Conservation (phyloP, 2,329 filamentous ascomycete species). For the Blastomyces emzantsi region DNA sequence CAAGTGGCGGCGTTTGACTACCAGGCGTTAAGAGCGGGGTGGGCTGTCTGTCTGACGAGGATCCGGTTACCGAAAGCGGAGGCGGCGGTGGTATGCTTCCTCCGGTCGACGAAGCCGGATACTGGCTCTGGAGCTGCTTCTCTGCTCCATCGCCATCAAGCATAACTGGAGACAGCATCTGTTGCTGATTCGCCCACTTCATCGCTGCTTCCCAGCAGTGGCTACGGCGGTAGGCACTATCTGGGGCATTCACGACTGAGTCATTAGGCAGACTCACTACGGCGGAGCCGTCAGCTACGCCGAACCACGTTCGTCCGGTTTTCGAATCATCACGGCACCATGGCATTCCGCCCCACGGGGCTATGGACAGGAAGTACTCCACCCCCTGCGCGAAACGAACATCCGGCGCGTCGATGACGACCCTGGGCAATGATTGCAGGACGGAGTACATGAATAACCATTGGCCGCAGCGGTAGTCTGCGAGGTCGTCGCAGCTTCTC, state of each 20-base stretch:
- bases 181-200: slow-evolving; percentile 46
- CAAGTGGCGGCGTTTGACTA: slow-evolving; percentile 25
- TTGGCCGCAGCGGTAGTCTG: slow-evolving; percentile 41
- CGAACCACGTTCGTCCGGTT: slow-evolving; percentile 40
- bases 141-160: slow-evolving; percentile 10
- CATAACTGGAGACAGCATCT: slow-evolving; percentile 28
- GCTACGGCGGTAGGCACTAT: slow-evolving; percentile 58
- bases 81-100: slow-evolving; percentile 10
- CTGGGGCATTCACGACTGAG: slow-evolving; percentile 56
- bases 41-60: slow-evolving; percentile 23
- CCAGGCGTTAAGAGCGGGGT: slow-evolving; percentile 27
- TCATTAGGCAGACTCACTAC: slow-evolving; percentile 56
- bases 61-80: slow-evolving; percentile 17
- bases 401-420: slow-evolving; percentile 42
- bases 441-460: slow-evolving; percentile 46
- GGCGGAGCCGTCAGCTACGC: slow-evolving; percentile 52
- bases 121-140: not conserved
- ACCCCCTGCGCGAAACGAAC: slow-evolving; percentile 38
- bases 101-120: slow-evolving; percentile 5
- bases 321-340: slow-evolving; percentile 41
- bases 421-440: slow-evolving; percentile 41
- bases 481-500: slow-evolving; percentile 38
- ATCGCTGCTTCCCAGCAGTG: slow-evolving; percentile 60
- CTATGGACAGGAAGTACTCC: slow-evolving; percentile 44
- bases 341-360: slow-evolving; percentile 40